Evolutionary conservation across 2,329 filamentous ascomycete genomes (phyloP).

Genomic region (Neospermospora avenae): DNA sequence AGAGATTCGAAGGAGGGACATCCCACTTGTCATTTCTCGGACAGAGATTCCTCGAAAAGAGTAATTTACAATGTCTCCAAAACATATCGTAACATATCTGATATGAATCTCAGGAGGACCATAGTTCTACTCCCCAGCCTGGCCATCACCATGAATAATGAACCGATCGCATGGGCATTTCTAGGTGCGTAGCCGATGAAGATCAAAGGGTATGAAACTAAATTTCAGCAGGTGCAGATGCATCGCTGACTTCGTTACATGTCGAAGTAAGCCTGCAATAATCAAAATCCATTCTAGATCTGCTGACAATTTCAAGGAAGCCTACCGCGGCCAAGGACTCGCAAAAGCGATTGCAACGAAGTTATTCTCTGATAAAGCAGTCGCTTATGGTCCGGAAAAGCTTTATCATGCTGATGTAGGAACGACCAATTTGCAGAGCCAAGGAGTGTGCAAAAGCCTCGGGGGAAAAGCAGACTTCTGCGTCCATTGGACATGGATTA

Average conservation of each 20-base stretch:
- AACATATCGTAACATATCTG: background rate
- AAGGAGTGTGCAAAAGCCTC: conserved; percentile 58
- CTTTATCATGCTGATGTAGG: conserved; percentile 64
- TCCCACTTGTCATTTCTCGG: conserved; percentile 50
- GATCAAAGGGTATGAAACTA: too few relatives aligned
- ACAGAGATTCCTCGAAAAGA: conserved; percentile 48
- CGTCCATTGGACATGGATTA: conserved; percentile 45
- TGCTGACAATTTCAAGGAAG: conserved; percentile 35
- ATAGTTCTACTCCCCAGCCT: conserved; percentile 45
- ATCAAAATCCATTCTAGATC: background rate
- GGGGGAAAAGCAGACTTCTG: conserved; percentile 46
- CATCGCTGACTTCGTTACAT: conserved; percentile 57
- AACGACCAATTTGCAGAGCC: conserved; percentile 56
- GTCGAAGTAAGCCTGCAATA: conserved; percentile 48
- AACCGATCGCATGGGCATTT: conserved; percentile 63
- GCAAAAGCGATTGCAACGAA: conserved; percentile 59
- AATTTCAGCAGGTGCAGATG: conserved; percentile 48
- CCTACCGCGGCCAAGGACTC: conserved; percentile 58
- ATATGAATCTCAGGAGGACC: conserved; percentile 37
- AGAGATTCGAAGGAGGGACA: conserved; percentile 48
- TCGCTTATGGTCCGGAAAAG: conserved; percentile 45
- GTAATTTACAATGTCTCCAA: background rate
- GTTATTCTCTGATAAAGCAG: conserved; percentile 51
- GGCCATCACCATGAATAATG: conserved; percentile 44
- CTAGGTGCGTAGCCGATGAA: conserved; percentile 17